Percentiles rank a stretch among this genome's conserved stretches.
These are phyloP conservation scores for Petasospora rhodanensis DNA, from an alignment of 1,139 yeast species.

Conservation along the genomic window DNA sequence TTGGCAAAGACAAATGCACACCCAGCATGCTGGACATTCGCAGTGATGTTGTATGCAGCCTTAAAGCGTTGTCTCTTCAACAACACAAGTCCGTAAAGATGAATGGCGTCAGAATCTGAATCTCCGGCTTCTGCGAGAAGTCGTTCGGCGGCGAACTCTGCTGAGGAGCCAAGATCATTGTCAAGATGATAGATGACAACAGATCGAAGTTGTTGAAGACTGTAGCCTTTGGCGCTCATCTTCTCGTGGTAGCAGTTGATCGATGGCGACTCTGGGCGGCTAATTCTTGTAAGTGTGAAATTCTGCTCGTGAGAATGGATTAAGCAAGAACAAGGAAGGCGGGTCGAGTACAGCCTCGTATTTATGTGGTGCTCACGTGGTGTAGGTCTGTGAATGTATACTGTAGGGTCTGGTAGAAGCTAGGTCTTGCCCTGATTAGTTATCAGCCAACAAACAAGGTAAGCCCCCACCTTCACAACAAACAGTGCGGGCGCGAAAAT, in stretches of 20 bases:
- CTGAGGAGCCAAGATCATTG: slow-evolving; percentile 61
- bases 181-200: slow-evolving; percentile 67
- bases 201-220: slow-evolving; percentile 43
- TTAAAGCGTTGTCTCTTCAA: slow-evolving; percentile 52
- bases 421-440: too few relatives aligned
- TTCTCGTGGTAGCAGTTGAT: not conserved
- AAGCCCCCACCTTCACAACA: too few relatives aligned
- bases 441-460: too few relatives aligned
- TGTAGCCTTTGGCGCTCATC: slow-evolving; percentile 26
- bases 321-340: too few relatives aligned
- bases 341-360: too few relatives aligned
- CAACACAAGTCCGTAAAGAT: slow-evolving; percentile 61
- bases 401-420: too few relatives aligned
- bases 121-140: slow-evolving; percentile 45
- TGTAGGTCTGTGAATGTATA: too few relatives aligned
- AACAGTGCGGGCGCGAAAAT: too few relatives aligned
- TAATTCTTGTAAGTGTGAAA: too few relatives aligned
- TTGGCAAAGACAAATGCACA: slow-evolving; percentile 69
- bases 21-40: slow-evolving; percentile 52
- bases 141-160: slow-evolving; percentile 79
- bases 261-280: too few relatives aligned
- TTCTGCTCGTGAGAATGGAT: too few relatives aligned
- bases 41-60: slow-evolving; percentile 51
- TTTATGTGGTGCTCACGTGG: too few relatives aligned
- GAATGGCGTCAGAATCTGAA: slow-evolving; percentile 46